These are phyloP conservation scores for Neopestalotiopsis sp. DNA, from an alignment of 2,329 filamentous ascomycete genomes.

Conservation along the genomic window DNA sequence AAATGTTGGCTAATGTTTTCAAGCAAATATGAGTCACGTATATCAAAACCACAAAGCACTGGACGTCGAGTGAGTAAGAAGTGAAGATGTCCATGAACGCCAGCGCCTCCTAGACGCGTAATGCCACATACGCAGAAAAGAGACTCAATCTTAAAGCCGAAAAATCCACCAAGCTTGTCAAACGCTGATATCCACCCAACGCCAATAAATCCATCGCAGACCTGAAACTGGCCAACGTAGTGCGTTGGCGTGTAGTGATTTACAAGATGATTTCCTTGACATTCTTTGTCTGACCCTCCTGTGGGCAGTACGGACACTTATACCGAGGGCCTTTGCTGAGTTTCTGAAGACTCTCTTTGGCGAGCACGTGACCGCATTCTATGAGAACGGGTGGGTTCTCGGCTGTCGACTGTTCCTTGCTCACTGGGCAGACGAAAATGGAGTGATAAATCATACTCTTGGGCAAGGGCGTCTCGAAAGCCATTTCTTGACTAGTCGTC, in stretches of 20 bases:
- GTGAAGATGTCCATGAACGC: not conserved
- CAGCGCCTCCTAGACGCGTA: not conserved
- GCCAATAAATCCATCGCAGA: not conserved
- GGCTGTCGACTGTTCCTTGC: conserved; percentile 94
- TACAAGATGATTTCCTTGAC: conserved; percentile 75
- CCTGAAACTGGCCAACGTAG: not conserved
- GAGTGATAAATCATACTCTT: conserved; percentile 79
- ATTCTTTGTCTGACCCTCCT: conserved; percentile 78
- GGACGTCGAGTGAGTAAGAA: not conserved
- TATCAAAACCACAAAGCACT: too few relatives aligned
- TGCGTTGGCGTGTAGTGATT: conserved; percentile 18
- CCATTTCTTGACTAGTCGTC: conserved; percentile 90
- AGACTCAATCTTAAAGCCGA: not conserved
- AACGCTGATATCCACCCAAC: conserved; percentile 1
- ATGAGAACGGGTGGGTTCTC: conserved; percentile 96
- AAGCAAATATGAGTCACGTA: too few relatives aligned
- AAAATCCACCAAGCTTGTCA: not conserved
- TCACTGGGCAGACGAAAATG: conserved; percentile 97
- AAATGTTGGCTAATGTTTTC: too few relatives aligned
- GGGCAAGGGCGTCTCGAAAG: conserved; percentile 72
- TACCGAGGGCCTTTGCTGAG: conserved; percentile 81
- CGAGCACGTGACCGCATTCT: conserved; percentile 93
- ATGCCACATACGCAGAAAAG: not conserved
- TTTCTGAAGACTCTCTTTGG: conserved; percentile 79
- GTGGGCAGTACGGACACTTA: conserved; percentile 97